Evolutionary conservation across 306 rosid genomes (phyloP).

Genomic region (Pyrus communis): DNA sequence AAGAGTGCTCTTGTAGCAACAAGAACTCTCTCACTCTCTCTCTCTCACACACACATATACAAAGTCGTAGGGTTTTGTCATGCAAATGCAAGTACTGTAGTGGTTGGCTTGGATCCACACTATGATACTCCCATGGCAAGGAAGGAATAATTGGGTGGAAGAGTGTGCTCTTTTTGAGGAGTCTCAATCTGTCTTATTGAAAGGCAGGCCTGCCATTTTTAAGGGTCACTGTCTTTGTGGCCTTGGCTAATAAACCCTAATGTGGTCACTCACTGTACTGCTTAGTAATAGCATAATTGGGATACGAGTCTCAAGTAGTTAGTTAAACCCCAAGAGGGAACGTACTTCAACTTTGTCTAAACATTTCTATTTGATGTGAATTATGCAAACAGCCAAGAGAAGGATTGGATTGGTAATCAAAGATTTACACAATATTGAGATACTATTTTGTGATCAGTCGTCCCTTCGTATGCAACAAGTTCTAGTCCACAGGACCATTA

Average conservation of each 20-base stretch:
- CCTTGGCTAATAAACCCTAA: conserved; percentile 8
- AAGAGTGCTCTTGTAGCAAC: conserved; percentile 47
- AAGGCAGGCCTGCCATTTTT: conserved; percentile 38
- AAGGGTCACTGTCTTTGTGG: conserved; percentile 45
- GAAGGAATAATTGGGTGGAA: neutral
- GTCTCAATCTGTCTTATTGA: conserved; percentile 44
- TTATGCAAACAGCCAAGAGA: neutral
- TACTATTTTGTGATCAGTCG: neutral
- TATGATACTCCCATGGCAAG: conserved; percentile 15
- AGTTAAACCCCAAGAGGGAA: conserved; percentile 30
- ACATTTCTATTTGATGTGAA: conserved; percentile 3
- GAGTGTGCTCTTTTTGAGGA: conserved; percentile 26
- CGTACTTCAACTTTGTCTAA: conserved; percentile 17
- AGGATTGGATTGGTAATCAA: neutral
- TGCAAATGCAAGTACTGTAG: neutral
- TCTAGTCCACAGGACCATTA: neutral
- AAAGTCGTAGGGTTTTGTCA: neutral
- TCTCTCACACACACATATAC: neutral
- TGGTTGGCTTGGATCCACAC: conserved; percentile 2
- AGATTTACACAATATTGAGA: neutral
- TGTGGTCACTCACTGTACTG: conserved; percentile 31
- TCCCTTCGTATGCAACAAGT: neutral
- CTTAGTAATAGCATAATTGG: conserved; percentile 3
- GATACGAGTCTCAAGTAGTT: conserved; percentile 5
- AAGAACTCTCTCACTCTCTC: neutral